Evolutionary conservation across 2,329 filamentous ascomycete species (phyloP).

Genomic region (Colletotrichum sp.): DNA sequence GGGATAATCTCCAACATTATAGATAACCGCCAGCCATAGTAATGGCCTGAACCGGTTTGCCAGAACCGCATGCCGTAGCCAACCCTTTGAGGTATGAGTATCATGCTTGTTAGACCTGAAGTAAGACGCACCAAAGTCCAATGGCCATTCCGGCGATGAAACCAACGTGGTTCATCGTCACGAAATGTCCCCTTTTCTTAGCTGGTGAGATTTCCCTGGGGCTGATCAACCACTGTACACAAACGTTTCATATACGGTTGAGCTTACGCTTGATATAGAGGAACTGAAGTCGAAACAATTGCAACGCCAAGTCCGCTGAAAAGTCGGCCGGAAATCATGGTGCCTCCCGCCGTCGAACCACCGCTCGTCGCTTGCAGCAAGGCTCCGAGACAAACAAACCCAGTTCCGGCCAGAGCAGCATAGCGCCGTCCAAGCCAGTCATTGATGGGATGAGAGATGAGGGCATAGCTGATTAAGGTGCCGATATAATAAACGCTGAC

Average conservation of each 20-base stretch:
- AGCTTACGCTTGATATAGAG: conserved; percentile 59
- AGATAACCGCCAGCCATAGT: conserved; percentile 58
- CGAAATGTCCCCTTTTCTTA: conserved; percentile 56
- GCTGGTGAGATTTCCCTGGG: conserved; percentile 60
- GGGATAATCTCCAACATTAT: conserved; percentile 58
- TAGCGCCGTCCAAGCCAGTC: conserved; percentile 57
- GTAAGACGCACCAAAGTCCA: conserved; percentile 55
- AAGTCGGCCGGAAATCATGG: conserved; percentile 57
- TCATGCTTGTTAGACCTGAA: background rate
- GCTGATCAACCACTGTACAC: background rate
- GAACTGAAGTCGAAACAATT: conserved; percentile 60
- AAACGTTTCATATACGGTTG: background rate
- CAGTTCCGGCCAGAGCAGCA: conserved; percentile 53
- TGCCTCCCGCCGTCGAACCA: conserved; percentile 43
- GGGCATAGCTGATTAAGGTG: conserved; percentile 59
- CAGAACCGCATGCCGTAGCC: conserved; percentile 62
- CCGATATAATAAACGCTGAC: conserved; percentile 64
- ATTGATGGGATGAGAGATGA: conserved; percentile 55
- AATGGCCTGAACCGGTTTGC: conserved; percentile 44
- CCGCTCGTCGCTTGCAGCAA: conserved; percentile 50
- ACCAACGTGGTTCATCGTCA: conserved; percentile 65
- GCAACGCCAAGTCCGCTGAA: conserved; percentile 59
- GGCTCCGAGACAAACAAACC: conserved; percentile 52
- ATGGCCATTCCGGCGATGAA: conserved; percentile 58
- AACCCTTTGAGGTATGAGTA: conserved; percentile 43